Evolutionary conservation across 2,329 filamentous ascomycete genomes (phyloP), one percentile per base, ranked within the genome.

Genomic region (Talaromyces albobiverticillius): DNA sequence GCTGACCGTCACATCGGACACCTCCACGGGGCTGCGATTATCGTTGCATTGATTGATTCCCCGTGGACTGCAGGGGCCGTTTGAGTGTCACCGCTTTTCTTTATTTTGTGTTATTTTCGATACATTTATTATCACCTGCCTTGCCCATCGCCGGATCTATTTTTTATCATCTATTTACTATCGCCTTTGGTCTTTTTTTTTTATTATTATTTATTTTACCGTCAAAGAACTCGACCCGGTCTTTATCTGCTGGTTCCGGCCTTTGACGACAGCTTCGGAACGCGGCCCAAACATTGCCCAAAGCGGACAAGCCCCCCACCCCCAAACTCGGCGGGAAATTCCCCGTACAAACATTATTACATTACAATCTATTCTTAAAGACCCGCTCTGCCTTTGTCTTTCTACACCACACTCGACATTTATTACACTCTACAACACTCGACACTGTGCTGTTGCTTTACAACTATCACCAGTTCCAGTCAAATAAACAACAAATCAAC

Each of bases 1-100:
- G 20, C 51, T 53, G 51, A 53, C 51, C 43, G 51, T 53, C 51
- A 53, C 51, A 53, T 53, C 51, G 51, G 45, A 46, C 42, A 31
- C 34, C 43, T 46, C 40, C 49, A 43, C 38, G 48, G 48, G 38
- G 36, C 48, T 22, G 25, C 36, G 42, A 45, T 38, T 46, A 23
- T 46, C 34, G 50, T 52, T 52, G 50, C 50, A 52, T 52, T 41
- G n/a, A n/a, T n/a, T n/a, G n/a, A n/a, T n/a, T n/a, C n/a, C n/a
- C n/a, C n/a, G n/a, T n/a, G n/a, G n/a, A n/a, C n/a, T n/a, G 26
- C 50, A 52, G 50, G 50, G 50, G 50, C 50, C 50, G 50, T 52
- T 46, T 46, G 50, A 40, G 32, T 52, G 50, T 52, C 50, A 52
- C 50, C 50, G 50, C 50, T 52, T 20, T 46, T 52, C 46, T 25